Conservation (phyloP, 2,329 filamentous ascomycete species). For the Coleophoma crateriformis region DNA sequence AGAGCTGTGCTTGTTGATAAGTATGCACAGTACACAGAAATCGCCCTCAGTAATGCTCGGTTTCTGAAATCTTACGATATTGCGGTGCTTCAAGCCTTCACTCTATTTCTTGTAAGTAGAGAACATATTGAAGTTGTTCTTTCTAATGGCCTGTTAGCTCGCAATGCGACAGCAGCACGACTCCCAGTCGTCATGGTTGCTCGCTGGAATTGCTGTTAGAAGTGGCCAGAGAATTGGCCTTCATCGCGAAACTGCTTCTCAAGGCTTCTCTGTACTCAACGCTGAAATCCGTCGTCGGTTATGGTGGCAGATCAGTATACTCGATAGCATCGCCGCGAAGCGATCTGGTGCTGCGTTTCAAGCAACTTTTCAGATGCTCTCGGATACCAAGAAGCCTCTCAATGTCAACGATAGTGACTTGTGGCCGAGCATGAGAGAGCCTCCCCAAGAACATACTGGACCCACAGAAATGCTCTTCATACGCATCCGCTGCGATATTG, state of each 20-base stretch:
- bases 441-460: constrained; percentile 30
- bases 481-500: constrained; percentile 1
- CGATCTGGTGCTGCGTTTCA: constrained; percentile 41
- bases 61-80: constrained; percentile 61
- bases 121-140: not conserved
- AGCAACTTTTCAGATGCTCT: constrained; percentile 28
- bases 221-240: constrained; percentile 41
- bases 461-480: constrained; percentile 38
- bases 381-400: constrained; percentile 40
- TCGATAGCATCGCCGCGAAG: constrained; percentile 49
- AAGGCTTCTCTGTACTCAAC: constrained; percentile 39
- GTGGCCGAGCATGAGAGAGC: constrained; percentile 31
- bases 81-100: constrained; percentile 59
- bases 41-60: constrained; percentile 59
- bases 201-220: constrained; percentile 37
- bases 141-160: constrained; percentile 8
- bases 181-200: constrained; percentile 38
- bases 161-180: constrained; percentile 14
- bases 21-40: constrained; percentile 53
- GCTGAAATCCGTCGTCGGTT: constrained; percentile 54
- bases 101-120: constrained; percentile 55
- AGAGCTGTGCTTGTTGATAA: constrained; percentile 43
- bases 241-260: constrained; percentile 31
- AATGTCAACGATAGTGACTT: constrained; percentile 48
- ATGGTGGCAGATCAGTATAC: constrained; percentile 54